phyloP scores from a whole-genome alignment of 2,329 filamentous ascomycete genomes.

The Cladophialophora exuberans region DNA sequence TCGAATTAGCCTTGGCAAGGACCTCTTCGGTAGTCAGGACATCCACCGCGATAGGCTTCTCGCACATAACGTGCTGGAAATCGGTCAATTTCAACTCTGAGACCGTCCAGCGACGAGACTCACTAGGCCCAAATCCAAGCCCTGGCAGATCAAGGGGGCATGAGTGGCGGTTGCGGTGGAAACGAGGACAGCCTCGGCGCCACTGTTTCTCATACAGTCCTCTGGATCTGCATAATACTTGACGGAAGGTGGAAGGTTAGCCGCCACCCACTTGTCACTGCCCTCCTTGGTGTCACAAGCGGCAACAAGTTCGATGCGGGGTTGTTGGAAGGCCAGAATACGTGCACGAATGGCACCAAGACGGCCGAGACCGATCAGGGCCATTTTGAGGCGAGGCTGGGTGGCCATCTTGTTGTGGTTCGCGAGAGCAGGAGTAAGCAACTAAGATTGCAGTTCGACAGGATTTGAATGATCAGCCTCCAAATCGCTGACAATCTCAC shows the following conservation, averaged over 20 bases:
- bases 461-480: too few species aligned
- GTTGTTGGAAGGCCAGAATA: conserved; percentile 42
- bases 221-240: conserved; percentile 34
- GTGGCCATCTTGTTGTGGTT: neutral
- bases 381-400: conserved; percentile 22
- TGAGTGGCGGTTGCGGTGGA: conserved; percentile 39
- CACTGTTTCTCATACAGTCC: conserved; percentile 37
- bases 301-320: conserved; percentile 42
- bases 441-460: too few species aligned
- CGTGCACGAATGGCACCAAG: conserved; percentile 38
- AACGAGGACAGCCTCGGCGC: conserved; percentile 37
- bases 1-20: conserved; percentile 4
- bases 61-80: conserved; percentile 21
- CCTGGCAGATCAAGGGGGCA: conserved; percentile 33
- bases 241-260: conserved; percentile 32
- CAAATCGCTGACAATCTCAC: too few species aligned
- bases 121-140: conserved; percentile 6
- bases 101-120: neutral
- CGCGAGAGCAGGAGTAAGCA: too few species aligned
- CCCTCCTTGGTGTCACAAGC: conserved; percentile 41
- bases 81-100: too few species aligned
- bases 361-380: conserved; percentile 37
- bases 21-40: conserved; percentile 15
- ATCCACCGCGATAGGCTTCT: conserved; percentile 20
- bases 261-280: conserved; percentile 38